Base-by-base conservation (phyloP, 2,329 filamentous ascomycete species). In the Phialocephala sp. region DNA sequence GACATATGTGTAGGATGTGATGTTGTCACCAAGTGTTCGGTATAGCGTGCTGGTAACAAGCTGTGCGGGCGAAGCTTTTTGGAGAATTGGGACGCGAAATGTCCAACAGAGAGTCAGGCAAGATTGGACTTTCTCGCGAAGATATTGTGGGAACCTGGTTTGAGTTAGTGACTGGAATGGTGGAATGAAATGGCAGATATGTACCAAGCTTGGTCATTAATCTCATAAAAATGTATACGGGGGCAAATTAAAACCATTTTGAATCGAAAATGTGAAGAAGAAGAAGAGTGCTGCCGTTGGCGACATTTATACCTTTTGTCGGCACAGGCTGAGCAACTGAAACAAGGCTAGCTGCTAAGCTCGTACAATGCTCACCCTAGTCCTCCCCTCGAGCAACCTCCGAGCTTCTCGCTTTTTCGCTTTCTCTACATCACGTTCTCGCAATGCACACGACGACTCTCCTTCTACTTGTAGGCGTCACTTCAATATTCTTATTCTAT, bases 121-220 rank as follows among this genome's bases (percentile, higher is more conserved):
- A 66, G 87, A 83, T 78, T 92, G 89, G 62, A 90, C 84, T 72
- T 86, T 84, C 63, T 82, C 81, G 59, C 89, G 87, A 62, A 92
- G 82, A 75, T 87, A 87, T 47, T 84, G 75, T 1, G 89, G 90
- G 72, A 90, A 89, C 85, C 89, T 91, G 43, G 43, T 45, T 69
- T 56, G 50, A 60, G 54, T 66, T 63, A 63, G 67, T 60, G 12
- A 22, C 1, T 32, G 18, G 14, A 20, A 18, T 41, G 20, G 56
- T 60, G 57, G 60, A 39, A 61, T 57, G 55, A 59, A 60, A 8
- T 20, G 18, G 35, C 9, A 9, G 32, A 20, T 56, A 69, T 78
- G 64, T 79, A 90, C 88, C 89, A 91, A 63, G 83, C 71, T 76
- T 89, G 87, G 73, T 91, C 89, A 69, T 88, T 84, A 68, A 91